Evolutionary conservation across 331 rosid genomes (phyloP), one percentile per base, ranked within the genome.

Genomic region (Malus hybrid): DNA sequence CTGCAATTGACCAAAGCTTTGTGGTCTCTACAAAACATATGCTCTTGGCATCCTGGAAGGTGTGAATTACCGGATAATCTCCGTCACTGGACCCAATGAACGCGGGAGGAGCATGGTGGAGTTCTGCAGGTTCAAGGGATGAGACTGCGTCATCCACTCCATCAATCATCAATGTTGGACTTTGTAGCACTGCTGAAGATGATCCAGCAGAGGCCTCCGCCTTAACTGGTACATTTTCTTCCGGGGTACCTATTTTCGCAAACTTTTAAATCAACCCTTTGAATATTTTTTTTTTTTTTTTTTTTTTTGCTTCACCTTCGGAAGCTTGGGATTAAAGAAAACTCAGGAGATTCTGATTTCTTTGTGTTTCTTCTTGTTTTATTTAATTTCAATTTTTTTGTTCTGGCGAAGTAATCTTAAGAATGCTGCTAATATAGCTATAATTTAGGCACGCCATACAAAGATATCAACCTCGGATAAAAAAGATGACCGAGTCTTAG

Each of bases 1-100:
- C 94, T 36, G 93, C 97, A 80, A 93, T 90, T 1, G 24, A 8
- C 98, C 98, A 93, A 39, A 92, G 69, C 85, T 90, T 92, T 7
- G 64, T 14, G 11, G 93, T 80, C 67, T 92, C 97, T 64, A 44
- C 6, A 65, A 6, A 42, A 33, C 67, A 75, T 11, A 92, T 75
- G 48, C 19, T 29, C 39, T 80, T 90, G 2, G 79, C 20, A 64
- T 88, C 92, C 5, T 13, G 33, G 13, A 83, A 61, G 70, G 10
- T 70, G 5, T 6, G 65, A 28, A 85, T 71, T 13, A 73, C 76
- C 8, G 80, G 32, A 61, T 92, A 88, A 74, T 92, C 97, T 72
- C 82, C 87, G 1, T 76, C 86, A 67, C 83, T 73, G 2, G 90
- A 78, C 63, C 79, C 82, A 62, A 91, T 31, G 3, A 77, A 73